phyloP scores from a whole-genome alignment of 2,329 filamentous ascomycete genomes.

The Talaromyces sp. region DNA sequence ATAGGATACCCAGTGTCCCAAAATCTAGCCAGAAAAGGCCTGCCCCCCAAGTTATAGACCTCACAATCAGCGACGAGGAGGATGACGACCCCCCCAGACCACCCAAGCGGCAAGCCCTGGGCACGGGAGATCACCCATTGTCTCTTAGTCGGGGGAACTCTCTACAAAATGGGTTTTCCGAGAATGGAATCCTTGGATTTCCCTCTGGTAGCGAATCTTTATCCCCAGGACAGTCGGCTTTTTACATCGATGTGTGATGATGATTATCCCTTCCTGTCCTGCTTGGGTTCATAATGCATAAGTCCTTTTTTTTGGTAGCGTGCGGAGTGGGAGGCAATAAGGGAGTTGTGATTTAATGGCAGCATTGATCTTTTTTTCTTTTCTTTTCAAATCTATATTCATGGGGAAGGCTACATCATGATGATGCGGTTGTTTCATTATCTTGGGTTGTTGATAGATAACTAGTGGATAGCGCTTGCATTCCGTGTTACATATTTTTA shows the following conservation, averaged over 20 bases:
- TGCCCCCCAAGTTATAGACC: conserved; percentile 48
- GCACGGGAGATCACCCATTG: conserved; percentile 18
- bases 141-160: conserved; percentile 20
- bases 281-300: not conserved
- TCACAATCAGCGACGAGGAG: conserved; percentile 50
- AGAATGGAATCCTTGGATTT: conserved; percentile 1
- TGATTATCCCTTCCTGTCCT: not conserved
- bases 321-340: not conserved
- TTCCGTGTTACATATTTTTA: not conserved
- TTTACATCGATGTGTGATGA: conserved; percentile 9
- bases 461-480: not conserved
- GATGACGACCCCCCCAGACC: conserved; percentile 37
- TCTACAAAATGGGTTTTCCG: conserved; percentile 10
- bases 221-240: conserved; percentile 6
- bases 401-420: not conserved
- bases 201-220: conserved; percentile 9
- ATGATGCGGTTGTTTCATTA: not conserved
- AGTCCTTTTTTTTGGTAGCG: not conserved
- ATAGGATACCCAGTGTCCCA: conserved; percentile 15
- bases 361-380: not conserved
- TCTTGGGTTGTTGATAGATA: not conserved
- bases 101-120: conserved; percentile 32
- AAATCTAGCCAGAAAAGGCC: conserved; percentile 43
- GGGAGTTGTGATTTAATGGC: not conserved
- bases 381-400: not conserved